Evolutionary conservation across 2,329 filamentous ascomycete species (phyloP).

Genomic region (Penicillium sp.): DNA sequence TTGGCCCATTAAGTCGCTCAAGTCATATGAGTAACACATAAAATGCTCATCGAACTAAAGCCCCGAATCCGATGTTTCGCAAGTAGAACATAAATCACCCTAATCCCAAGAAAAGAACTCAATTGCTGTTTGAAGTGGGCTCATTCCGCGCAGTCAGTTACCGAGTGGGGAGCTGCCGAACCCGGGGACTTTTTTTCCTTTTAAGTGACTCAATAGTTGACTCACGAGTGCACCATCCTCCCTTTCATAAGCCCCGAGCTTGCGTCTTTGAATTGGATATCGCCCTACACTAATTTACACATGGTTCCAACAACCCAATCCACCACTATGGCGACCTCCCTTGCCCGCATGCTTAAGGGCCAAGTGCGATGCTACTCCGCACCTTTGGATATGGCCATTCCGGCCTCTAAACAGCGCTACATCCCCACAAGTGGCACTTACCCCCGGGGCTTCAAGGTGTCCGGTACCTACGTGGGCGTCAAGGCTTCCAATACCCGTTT

Average conservation of each 20-base stretch:
- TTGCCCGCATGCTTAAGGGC: slow-evolving; percentile 38
- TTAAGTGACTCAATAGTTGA: slow-evolving; percentile 6
- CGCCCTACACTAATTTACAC: background rate
- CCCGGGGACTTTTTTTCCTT: slow-evolving; percentile 19
- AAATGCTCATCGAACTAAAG: background rate
- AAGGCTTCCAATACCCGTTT: slow-evolving; percentile 90
- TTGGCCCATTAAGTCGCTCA: background rate
- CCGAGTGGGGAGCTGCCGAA: slow-evolving; percentile 19
- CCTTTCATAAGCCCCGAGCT: background rate
- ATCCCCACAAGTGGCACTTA: slow-evolving; percentile 82
- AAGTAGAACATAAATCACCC: background rate
- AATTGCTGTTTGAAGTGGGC: background rate
- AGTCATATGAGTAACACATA: background rate
- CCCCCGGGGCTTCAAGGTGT: slow-evolving; percentile 83
- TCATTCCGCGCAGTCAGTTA: slow-evolving; percentile 9
- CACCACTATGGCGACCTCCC: slow-evolving; percentile 33
- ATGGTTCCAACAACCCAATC: slow-evolving; percentile 32
- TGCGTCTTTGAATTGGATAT: slow-evolving; percentile 4
- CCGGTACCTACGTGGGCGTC: slow-evolving; percentile 86
- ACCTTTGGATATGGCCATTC: slow-evolving; percentile 55
- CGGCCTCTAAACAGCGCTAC: slow-evolving; percentile 83
- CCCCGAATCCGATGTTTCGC: background rate
- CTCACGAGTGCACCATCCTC: slow-evolving; percentile 12
- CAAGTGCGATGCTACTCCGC: slow-evolving; percentile 48
- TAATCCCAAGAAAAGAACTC: background rate